Base-by-base conservation (phyloP, 192 early-diverging fungal species). In the Dissophora ornata region DNA sequence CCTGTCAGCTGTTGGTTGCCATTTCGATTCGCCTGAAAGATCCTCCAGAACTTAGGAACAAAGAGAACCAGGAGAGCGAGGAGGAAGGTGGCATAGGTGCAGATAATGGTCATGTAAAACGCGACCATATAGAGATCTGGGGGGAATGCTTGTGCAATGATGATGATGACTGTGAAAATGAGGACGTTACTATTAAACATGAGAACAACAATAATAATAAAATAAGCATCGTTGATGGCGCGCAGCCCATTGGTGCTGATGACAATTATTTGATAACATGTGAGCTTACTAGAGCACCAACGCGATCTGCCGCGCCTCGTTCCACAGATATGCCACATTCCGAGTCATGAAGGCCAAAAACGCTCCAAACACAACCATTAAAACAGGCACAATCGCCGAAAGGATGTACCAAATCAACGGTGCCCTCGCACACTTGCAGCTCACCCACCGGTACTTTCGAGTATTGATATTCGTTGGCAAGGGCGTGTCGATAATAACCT, bases 281-380 rank as follows among this genome's bases (percentile, higher is more conserved):
- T n/a, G n/a, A n/a, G n/a, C 69, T 57, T 71, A 71, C 69, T 73
- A 73, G 8, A 73, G 16, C 2, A 52, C 44, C 42, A 63, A 36
- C 0, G 70, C 54, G 2, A 73, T 73, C 22, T 49, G 29, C 5
- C 70, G 33, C 13, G 70, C 62, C 30, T 73, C 70, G 47, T 73
- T 73, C 70, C 70, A 73, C 3, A 73, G 48, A 16, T 29, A 42
- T 2, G 33, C 36, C 12, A 73, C 62, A 45, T 73, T 73, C 15
- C 62, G 33, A 3, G 61, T 71, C 16, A 48, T 64, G 40, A 64
- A 71, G 1, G 69, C 61, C 44, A 71, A 41, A 32, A 57, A 64
- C 21, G 64, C 54, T 16, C 70, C 62, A 59, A 73, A 73, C 1
- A 73, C 4, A 36, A 52, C 51, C 16, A 60, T 16, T 0, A 70